These are phyloP conservation scores for Kalmusia sp. DNA, from an alignment of 2,329 filamentous ascomycete genomes.

Conservation along the genomic window DNA sequence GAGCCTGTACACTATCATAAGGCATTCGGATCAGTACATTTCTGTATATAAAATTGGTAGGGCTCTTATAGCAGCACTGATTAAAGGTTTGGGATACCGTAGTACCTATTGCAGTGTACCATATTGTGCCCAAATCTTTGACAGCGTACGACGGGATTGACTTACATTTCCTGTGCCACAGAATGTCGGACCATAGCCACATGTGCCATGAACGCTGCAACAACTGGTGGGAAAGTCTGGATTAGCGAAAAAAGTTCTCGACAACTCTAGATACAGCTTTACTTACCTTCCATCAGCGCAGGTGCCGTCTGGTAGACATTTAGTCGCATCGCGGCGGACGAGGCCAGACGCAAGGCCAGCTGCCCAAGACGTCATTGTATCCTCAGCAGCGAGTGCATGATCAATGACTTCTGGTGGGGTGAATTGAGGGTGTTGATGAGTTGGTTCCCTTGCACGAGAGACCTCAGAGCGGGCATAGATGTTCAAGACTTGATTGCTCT, in stretches of 20 bases:
- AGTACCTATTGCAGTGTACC: too few species aligned
- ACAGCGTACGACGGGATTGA: too few species aligned
- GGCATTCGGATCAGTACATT: too few species aligned
- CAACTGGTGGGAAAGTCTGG: too few species aligned
- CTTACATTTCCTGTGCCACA: not conserved
- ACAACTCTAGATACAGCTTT: too few species aligned
- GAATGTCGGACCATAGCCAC: not conserved
- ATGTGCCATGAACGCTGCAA: not conserved
- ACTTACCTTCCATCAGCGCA: slow-evolving; percentile 5
- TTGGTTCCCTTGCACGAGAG: not conserved
- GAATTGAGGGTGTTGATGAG: slow-evolving; percentile 1
- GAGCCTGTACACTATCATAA: slow-evolving; percentile 9
- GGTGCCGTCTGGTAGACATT: not conserved
- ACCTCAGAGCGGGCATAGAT: not conserved
- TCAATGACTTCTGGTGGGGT: not conserved
- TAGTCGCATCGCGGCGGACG: not conserved
- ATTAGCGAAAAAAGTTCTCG: too few species aligned
- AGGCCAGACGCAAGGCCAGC: not conserved
- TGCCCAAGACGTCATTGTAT: not conserved
- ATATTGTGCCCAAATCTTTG: too few species aligned
- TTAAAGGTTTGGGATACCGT: too few species aligned
- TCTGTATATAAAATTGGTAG: too few species aligned
- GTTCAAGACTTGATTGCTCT: not conserved
- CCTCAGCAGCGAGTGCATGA: not conserved
- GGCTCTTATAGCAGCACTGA: too few species aligned